Evolutionary conservation across 805 yeast species (phyloP).

Genomic region (Yamadazyma olivae): DNA sequence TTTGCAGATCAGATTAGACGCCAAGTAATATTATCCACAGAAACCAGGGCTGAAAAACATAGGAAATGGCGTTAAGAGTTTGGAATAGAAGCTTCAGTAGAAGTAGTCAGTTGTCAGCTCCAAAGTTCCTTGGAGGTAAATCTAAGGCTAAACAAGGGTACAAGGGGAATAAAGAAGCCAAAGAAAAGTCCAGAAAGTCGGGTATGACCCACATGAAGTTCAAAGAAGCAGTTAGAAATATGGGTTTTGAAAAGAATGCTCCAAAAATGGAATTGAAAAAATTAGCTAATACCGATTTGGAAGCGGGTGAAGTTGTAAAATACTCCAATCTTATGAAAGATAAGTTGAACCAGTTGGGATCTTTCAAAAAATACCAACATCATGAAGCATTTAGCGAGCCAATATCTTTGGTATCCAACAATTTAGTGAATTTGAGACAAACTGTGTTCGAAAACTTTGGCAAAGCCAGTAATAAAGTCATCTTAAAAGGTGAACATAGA

Average conservation of each 20-base stretch:
- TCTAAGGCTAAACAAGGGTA: constrained; percentile 21
- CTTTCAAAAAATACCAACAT: constrained; percentile 66
- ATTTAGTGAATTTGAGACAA: constrained; percentile 39
- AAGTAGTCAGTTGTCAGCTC: constrained; percentile 11
- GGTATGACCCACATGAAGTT: constrained; percentile 42
- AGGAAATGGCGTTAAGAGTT: not conserved
- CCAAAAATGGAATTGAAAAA: constrained; percentile 10
- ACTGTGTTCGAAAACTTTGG: constrained; percentile 34
- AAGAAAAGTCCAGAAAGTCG: constrained; percentile 20
- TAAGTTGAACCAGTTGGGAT: constrained; percentile 51
- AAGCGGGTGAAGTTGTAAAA: constrained; percentile 17
- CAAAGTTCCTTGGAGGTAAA: constrained; percentile 15
- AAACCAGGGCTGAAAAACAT: not conserved
- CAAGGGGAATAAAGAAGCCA: constrained; percentile 12
- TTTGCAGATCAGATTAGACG: too few species aligned
- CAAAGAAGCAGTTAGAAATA: constrained; percentile 32
- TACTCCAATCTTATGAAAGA: constrained; percentile 42
- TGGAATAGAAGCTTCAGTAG: constrained; percentile 3
- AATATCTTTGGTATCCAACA: constrained; percentile 52
- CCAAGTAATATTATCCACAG: not conserved
- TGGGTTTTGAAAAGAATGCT: constrained; percentile 34
- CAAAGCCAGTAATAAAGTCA: constrained; percentile 42
- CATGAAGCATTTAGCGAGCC: constrained; percentile 65
- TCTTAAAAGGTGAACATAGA: constrained; percentile 70
- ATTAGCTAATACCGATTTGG: not conserved